A percentile compares a stretch with the other conserved stretches of the same genome.
Conservation (phyloP, 1,284 basidiomycete genomes). For the Trametes hirsuta region DNA sequence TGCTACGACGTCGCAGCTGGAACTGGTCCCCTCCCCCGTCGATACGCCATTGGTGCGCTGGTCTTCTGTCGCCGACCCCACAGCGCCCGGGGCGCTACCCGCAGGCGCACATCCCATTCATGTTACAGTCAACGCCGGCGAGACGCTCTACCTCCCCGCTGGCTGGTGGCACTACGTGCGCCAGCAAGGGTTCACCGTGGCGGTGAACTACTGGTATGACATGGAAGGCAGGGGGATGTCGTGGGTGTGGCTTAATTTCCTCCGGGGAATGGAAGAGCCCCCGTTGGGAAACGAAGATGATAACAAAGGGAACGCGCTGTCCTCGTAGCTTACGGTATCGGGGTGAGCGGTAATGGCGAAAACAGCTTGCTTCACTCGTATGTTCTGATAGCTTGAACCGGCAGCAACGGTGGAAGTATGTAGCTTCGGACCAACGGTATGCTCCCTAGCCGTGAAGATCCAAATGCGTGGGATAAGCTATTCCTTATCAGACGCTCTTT, state of each 20-base stretch:
- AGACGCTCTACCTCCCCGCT: slow-evolving; percentile 86
- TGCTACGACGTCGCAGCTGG: slow-evolving; percentile 39
- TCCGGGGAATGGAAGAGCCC: slow-evolving; percentile 51
- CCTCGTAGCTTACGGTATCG: not conserved
- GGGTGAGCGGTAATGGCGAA: not conserved
- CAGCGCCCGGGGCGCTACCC: slow-evolving; percentile 46
- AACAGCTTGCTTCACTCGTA: too few species aligned
- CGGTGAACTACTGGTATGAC: slow-evolving; percentile 91
- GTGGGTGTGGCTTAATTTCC: slow-evolving; percentile 68
- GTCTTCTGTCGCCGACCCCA: slow-evolving; percentile 72
- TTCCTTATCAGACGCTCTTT: not conserved
- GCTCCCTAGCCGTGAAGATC: too few species aligned
- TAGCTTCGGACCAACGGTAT: too few species aligned
- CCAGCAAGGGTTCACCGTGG: slow-evolving; percentile 67
- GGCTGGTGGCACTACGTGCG: slow-evolving; percentile 92
- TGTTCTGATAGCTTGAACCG: too few species aligned
- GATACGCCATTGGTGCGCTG: slow-evolving; percentile 59
- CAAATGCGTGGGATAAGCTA: not conserved
- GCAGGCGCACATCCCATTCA: slow-evolving; percentile 62
- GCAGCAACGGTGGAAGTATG: too few species aligned
- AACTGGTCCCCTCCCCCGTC: slow-evolving; percentile 48
- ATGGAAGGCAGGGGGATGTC: slow-evolving; percentile 69
- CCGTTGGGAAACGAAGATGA: slow-evolving; percentile 40
- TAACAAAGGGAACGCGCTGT: not conserved
- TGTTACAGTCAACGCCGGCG: slow-evolving; percentile 69